A percentile compares a stretch with the other conserved stretches of the same genome.
phyloP scores from a whole-genome alignment of 768 basidiomycete species.

The Lactarius hengduanensis region DNA sequence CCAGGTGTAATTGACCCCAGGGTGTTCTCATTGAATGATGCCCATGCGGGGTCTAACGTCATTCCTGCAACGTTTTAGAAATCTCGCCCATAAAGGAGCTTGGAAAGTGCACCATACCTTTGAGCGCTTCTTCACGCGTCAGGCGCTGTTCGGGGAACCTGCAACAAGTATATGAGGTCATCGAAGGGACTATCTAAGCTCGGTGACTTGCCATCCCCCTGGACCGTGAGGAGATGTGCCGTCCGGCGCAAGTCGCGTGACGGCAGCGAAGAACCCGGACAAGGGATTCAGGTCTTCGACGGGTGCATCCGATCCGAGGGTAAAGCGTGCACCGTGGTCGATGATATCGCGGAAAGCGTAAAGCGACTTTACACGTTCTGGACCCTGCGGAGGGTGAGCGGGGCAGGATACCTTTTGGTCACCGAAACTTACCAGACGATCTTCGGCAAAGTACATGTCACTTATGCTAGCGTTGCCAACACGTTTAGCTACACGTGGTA shows the following conservation, averaged over 20 bases:
- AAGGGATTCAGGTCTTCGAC: slow-evolving; percentile 87
- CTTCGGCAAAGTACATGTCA: slow-evolving; percentile 90
- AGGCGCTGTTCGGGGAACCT: slow-evolving; percentile 86
- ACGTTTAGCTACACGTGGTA: slow-evolving; percentile 13
- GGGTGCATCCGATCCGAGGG: slow-evolving; percentile 87
- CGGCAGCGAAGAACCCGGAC: slow-evolving; percentile 82
- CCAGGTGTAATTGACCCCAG: slow-evolving; percentile 79
- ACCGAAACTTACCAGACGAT: slow-evolving; percentile 57
- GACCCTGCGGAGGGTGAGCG: slow-evolving; percentile 49
- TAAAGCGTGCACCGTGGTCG: slow-evolving; percentile 62
- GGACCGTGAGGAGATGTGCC: slow-evolving; percentile 81
- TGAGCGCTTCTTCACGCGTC: slow-evolving; percentile 71
- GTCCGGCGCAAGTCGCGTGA: slow-evolving; percentile 65
- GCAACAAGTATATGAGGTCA: slow-evolving; percentile 1
- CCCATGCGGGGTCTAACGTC: slow-evolving; percentile 86
- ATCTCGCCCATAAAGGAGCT: background rate
- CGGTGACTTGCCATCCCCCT: slow-evolving; percentile 66
- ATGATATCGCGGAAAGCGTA: slow-evolving; percentile 83
- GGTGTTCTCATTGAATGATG: slow-evolving; percentile 70
- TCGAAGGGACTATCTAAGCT: background rate
- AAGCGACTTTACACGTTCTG: slow-evolving; percentile 77
- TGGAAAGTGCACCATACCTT: slow-evolving; percentile 44
- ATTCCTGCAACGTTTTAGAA: slow-evolving; percentile 51
- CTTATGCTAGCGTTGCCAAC: slow-evolving; percentile 50
- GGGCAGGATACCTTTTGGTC: slow-evolving; percentile 1